Base-by-base conservation (phyloP, 148 eudicot species). In the Limonium bicolor region DNA sequence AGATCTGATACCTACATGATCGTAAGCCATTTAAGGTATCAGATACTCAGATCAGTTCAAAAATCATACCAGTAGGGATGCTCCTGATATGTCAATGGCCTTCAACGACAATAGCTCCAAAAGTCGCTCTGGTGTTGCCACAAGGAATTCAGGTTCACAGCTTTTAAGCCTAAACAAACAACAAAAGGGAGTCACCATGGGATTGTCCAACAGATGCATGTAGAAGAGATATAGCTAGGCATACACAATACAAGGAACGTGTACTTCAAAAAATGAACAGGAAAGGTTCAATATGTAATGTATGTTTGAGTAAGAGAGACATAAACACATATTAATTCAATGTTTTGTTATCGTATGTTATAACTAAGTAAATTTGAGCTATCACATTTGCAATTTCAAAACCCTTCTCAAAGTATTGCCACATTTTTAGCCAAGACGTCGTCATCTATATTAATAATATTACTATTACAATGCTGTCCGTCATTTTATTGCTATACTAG, bases 81-180 rank as follows among this genome's bases (percentile, higher is more conserved):
- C 76, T n/a, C 63, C 72, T 30, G 85, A 60, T 47, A 81, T 60
- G 52, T 90, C 86, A 46, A 84, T 41, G 42, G 86, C 88, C 59
- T 76, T 69, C 52, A 66, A 53, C n/a, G 74, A 61, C 46, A 85
- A 44, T 42, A 90, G 82, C 66, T 84, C 80, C 77, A 68, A 57
- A 47, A 90, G 88, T 51, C 93, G 79, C 43, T 80, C 85, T 7
- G 95, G 95, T 17, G 99, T 90, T 34, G 93, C 86, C 43, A 90
- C 61, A 35, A 90, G 59, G 64, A 84, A 80, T 70, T 90, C 99
- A 21, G 99, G 99, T 53, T 90, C 95, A 61, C 87, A 80, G 32
- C 67, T 77, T 68, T 68, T 80, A 16, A 90, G 64, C 35, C 99
- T 90, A n/a, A n/a, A n/a, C n/a, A n/a, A n/a, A 70, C 41, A 42